A percentile compares a stretch with the other conserved stretches of the same genome.
Conservation (phyloP, 2,329 filamentous ascomycete species). For the Alternaria sp. region DNA sequence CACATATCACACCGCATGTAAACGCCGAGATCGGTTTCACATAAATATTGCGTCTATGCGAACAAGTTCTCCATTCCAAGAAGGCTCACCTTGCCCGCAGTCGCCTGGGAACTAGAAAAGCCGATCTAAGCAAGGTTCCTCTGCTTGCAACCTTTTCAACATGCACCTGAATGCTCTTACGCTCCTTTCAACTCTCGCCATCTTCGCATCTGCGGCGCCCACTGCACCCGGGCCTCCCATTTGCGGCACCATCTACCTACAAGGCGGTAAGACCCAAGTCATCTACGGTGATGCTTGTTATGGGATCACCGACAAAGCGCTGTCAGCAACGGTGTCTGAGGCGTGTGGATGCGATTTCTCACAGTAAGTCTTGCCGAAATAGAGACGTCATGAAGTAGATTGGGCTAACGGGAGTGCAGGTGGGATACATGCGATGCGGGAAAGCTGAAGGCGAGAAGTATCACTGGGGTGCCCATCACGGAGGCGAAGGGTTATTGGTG, state of each 20-base stretch:
- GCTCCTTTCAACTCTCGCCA: neutral
- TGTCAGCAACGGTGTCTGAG: neutral
- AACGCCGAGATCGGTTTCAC: neutral
- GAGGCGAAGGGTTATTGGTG: neutral
- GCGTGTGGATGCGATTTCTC: neutral
- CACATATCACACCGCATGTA: neutral
- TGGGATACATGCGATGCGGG: neutral
- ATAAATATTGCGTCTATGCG: neutral
- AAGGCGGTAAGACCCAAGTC: neutral
- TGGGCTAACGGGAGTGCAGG: neutral
- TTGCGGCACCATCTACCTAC: neutral
- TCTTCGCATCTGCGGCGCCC: neutral
- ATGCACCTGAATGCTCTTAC: neutral
- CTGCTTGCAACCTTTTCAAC: neutral
- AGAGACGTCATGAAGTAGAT: accelerated
- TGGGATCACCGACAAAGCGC: neutral
- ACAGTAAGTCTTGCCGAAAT: neutral
- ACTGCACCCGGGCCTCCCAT: neutral
- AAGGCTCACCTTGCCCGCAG: neutral
- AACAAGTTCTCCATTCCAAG: neutral
- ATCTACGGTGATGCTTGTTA: neutral
- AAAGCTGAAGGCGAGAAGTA: neutral
- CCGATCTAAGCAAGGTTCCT: neutral
- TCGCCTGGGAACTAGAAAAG: neutral
- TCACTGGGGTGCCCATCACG: neutral